Percentiles rank a stretch among this genome's conserved stretches.
Evolutionary conservation across 495 filamentous ascomycete genomes (phyloP).

Genomic region (Ramalina peruviana): DNA sequence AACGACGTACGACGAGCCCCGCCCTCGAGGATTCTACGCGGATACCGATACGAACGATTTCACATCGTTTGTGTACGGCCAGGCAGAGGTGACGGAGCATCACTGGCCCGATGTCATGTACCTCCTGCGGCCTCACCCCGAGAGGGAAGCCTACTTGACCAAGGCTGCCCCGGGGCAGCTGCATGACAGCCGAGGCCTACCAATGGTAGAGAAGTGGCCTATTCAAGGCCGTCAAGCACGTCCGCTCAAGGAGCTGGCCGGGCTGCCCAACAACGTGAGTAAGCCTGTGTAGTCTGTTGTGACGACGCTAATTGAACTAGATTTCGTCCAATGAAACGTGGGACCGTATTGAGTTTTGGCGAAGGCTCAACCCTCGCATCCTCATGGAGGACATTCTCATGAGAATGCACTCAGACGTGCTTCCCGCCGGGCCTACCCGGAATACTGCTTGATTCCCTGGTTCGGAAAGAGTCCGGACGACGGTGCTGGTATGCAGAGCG

Average conservation of each 20-base stretch:
- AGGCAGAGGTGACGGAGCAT: background rate
- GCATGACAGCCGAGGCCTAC: background rate
- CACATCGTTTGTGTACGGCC: slow-evolving; percentile 3
- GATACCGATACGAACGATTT: background rate
- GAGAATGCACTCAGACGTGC: background rate
- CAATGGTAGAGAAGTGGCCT: slow-evolving; percentile 2
- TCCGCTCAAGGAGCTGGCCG: slow-evolving; percentile 3
- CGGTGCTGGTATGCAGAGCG: background rate
- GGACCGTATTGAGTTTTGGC: background rate
- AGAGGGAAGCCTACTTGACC: background rate
- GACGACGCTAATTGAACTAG: background rate
- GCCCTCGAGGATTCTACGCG: no score
- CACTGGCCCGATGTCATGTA: slow-evolving; percentile 4
- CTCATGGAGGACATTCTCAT: background rate
- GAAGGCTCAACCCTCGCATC: background rate
- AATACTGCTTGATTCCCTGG: slow-evolving; percentile 2
- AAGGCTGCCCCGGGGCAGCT: background rate
- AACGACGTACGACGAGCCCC: no score
- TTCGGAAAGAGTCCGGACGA: background rate
- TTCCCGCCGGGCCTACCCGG: background rate
- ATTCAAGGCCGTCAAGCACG: background rate
- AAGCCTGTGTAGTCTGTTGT: background rate
- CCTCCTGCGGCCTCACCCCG: background rate
- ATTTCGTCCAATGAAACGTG: background rate
- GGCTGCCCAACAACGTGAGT: background rate